Evolutionary conservation across 179 eudicot species (phyloP).

Genomic region (Beta lomatogona): DNA sequence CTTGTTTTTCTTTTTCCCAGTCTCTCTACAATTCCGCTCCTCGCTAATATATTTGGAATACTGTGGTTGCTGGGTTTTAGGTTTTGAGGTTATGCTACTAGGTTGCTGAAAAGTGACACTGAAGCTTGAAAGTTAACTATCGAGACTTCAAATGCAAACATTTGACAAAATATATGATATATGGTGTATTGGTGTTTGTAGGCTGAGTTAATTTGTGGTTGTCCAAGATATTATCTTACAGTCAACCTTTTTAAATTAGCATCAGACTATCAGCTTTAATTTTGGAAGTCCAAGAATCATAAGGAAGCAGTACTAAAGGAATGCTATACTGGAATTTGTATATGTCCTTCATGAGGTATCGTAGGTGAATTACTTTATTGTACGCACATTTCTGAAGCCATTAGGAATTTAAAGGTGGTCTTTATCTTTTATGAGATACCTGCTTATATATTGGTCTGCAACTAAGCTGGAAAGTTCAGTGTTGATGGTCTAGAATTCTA

Average conservation of each 20-base stretch:
- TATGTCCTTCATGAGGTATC: neutral
- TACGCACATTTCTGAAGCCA: neutral
- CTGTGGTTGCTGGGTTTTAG: neutral
- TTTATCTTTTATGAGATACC: neutral
- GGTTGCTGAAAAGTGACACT: no score
- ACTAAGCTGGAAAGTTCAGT: neutral
- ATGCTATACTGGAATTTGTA: neutral
- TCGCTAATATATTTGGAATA: no score
- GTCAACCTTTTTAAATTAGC: no score
- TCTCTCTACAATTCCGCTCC: neutral
- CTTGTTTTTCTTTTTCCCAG: neutral
- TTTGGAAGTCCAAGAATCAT: neutral
- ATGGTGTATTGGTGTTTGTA: no score
- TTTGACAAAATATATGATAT: neutral
- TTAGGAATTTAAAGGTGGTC: neutral
- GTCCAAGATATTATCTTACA: neutral
- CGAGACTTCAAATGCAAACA: no score
- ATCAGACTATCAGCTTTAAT: no score
- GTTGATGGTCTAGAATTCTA: neutral
- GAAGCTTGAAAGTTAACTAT: neutral
- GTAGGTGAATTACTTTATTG: neutral
- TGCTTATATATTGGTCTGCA: neutral
- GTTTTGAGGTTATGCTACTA: neutral
- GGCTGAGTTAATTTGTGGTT: neutral
- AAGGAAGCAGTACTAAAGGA: neutral